phyloP scores from a whole-genome alignment of 805 yeast species.

The Sugiyamaella chiloensis region DNA sequence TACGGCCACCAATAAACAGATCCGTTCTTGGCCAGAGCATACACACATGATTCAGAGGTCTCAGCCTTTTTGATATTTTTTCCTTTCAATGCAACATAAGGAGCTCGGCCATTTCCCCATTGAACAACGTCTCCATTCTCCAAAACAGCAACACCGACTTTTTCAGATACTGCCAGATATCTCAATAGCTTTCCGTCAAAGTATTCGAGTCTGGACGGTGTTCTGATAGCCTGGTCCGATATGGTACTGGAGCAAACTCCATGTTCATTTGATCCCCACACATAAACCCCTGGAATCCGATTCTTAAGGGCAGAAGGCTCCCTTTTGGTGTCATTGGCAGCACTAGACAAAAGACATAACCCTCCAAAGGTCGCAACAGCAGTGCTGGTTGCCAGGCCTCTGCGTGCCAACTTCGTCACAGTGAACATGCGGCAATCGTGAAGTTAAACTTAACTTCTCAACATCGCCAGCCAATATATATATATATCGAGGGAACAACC shows the following conservation, averaged over 20 bases:
- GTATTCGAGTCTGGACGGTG: slow-evolving; percentile 58
- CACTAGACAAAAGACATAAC: background rate
- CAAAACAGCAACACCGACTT: slow-evolving; percentile 53
- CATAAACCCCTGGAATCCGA: slow-evolving; percentile 51
- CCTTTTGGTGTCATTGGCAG: slow-evolving; percentile 16
- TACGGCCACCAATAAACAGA: slow-evolving; percentile 22
- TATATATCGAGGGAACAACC: too few species aligned
- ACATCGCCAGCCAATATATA: too few species aligned
- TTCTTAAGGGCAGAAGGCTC: slow-evolving; percentile 3
- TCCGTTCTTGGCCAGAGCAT: slow-evolving; percentile 42
- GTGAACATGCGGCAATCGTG: too few species aligned
- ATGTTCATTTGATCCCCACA: slow-evolving; percentile 57
- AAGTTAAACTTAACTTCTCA: too few species aligned
- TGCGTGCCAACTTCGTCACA: background rate
- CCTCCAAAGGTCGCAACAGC: slow-evolving; percentile 7
- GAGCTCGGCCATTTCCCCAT: slow-evolving; percentile 50
- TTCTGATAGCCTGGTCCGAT: slow-evolving; percentile 35
- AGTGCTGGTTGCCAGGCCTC: background rate
- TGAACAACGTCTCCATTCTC: slow-evolving; percentile 69
- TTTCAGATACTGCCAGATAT: slow-evolving; percentile 52
- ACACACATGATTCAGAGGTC: slow-evolving; percentile 46
- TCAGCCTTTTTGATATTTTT: slow-evolving; percentile 43
- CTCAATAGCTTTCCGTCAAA: slow-evolving; percentile 61
- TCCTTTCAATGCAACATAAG: slow-evolving; percentile 44
- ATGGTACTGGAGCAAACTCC: slow-evolving; percentile 34